Base-by-base conservation (phyloP, 75 land plant genomes). In the Sequoia sempervirens region DNA sequence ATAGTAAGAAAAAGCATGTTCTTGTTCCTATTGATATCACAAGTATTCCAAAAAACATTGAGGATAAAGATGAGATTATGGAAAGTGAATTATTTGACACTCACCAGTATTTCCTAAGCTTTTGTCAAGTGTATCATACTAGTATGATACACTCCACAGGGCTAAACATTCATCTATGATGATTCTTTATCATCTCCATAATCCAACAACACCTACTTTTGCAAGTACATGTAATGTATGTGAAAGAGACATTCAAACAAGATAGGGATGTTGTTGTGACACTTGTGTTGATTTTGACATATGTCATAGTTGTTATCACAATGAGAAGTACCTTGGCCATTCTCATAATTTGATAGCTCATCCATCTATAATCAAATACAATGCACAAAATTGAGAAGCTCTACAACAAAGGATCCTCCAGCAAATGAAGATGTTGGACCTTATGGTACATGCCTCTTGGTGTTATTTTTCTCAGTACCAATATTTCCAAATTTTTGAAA, bases 161-260 rank as follows among this genome's bases (percentile, higher is more conserved):
- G 99, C 99, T 69, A 97, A 97, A 84, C 96, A 97, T 84, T 97
- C 99, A 1, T 97, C 99, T 20, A 97, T 97, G 99, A 97, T 97
- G 99, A 94, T 97, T 73, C 91, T 97, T 47, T 97, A 96, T 82
- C 98, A 97, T 85, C 92, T 97, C 79, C 99, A 97, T 80, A 96
- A 97, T 87, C 99, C 99, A 50, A 92, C 96, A 37, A 98, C 96
- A 45, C 99, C 99, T 80, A 95, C 99, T 7, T 97, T 96, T 89
- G 99, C 96, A 12, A 93, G 90, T 6, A 90, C 95, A 46, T 97
- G 99, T 87, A 94, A 91, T 75, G 75, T 94, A 28, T 97, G 99
- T 80, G 86, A 89, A 68, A 87, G 84, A 61, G 99, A 97, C 74
- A 94, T 97, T 81, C 96, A 96, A 85, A 85, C 95, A 56, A 97